Evolutionary conservation across 345 rosid species (phyloP), one percentile per base, ranked within the genome.

Genomic region (Sonneratia caseolaris): DNA sequence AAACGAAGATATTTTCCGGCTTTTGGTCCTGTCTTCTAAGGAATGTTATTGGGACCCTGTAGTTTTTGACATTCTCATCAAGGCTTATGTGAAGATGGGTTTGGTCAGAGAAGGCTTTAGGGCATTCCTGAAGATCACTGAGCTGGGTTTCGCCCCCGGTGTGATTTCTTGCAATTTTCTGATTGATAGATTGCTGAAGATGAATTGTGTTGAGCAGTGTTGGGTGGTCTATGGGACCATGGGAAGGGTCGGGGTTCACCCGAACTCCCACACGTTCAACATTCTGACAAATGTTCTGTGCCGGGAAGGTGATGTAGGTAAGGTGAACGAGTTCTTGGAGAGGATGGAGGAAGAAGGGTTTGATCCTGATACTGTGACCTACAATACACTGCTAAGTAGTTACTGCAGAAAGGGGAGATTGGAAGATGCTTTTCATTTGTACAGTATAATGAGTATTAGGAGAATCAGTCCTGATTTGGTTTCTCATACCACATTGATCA

Each of bases 321-420:
- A 81, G 81, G 89, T 91, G 78, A 79, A 85, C 74, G 90, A 83
- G 7, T 94, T 94, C 72, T 55, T 94, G 77, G 97, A 94, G 84
- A 88, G 81, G 82, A 90, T 94, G 90, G 98, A 94, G 73, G 98
- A 94, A 78, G 97, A 91, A 84, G 98, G 97, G 0, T 94, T 91
- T 74, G 93, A 86, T 76, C 96, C 92, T 0, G 97, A 94, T 81
- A 76, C 90, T 70, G 97, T 94, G 49, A 89, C 98, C 6, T 94
- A 91, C 71, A 94, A 94, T 64, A 91, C 96, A 0, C 69, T 94
- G 78, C 86, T 94, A 47, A 76, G 82, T 83, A 85, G 91, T 81
- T 94, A 88, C 71, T 94, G 96, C 78, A 74, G 83, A 69, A 84
- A 82, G 74, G 87, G 92, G 66, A 88, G 82, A 76, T 75, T 94